Evolutionary conservation across 2,329 filamentous ascomycete species (phyloP), one percentile per base, ranked within the genome.

Genomic region (Corniculantispora saksenae): DNA sequence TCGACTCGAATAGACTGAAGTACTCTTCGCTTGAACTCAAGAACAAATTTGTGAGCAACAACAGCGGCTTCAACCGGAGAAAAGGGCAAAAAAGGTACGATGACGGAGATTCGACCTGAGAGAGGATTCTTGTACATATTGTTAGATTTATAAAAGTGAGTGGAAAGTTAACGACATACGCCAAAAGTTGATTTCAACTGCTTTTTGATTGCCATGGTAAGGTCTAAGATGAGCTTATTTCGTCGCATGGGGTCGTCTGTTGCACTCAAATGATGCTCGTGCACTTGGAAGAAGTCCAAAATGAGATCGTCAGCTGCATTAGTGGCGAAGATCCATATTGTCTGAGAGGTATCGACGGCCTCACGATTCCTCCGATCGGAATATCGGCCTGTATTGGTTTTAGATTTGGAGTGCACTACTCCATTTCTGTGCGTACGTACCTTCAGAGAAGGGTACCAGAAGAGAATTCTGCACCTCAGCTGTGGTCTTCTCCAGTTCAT

Each of bases 401-500:
- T 47, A 25, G 48, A 35, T 15, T 13, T 21, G 38, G 17, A 13
- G 17, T 43, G 32, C 32, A 43, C 17, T 43, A 43, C 9, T 43
- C 17, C 38, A 7, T 19, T 13, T 10, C 38, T 10, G 17, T 13
- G n/a, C 10, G 5, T 10, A 25, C 72, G 61, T 70, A 78, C 81
- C 81, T 48, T 76, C 74, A 5, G 83, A 78, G 63, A 83, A 81
- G 0, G 78, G 76, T 3, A 81, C 66, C 2, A 85, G 70, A 9
- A 85, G 71, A 6, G 81, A 70, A 23, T 82, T 70, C 12, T 77
- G 77, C 2, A 83, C 74, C 1, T 78, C 74, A 5, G 70, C 19
- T 0, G 67, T 73, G 0, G 80, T 82, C 69, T 83, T 84, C 47
- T 84, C 82, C 53, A 84, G 83, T 59, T 85, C 82, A 59, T 85